A percentile compares a stretch with the other conserved stretches of the same genome.
Conservation (phyloP, 305 asterid genomes). For the Solanum chacoense region DNA sequence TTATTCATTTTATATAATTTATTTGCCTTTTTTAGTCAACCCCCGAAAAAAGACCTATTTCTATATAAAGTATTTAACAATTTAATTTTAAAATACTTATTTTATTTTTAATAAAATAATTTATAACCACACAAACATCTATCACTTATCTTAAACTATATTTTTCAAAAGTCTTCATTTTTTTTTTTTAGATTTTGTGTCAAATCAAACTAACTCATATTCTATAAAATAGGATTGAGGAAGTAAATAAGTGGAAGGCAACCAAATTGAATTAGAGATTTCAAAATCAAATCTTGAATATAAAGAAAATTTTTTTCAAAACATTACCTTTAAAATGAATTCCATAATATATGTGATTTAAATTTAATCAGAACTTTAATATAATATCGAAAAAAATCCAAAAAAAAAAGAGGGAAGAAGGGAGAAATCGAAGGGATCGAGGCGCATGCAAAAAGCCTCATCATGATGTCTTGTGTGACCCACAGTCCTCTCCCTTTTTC, state of each 20-base stretch:
- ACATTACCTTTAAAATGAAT: too few species aligned
- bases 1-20: not conserved
- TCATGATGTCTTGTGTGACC: conserved; percentile 26
- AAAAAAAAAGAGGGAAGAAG: not conserved
- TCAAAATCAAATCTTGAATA: too few species aligned
- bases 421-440: conserved; percentile 5
- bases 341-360: too few species aligned
- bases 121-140: not conserved
- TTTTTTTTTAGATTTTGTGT: too few species aligned
- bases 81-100: not conserved
- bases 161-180: not conserved
- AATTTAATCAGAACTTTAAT: too few species aligned
- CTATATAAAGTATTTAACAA: too few species aligned
- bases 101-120: accelerated
- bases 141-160: too few species aligned
- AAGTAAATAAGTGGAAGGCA: too few species aligned
- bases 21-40: too few species aligned
- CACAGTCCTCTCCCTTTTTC: conserved; percentile 15
- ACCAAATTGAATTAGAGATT: too few species aligned
- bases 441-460: conserved; percentile 40
- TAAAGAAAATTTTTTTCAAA: too few species aligned
- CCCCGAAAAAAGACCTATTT: not conserved
- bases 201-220: not conserved
- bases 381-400: not conserved
- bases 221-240: not conserved